Percentiles rank a stretch among this genome's conserved stretches.
Evolutionary conservation across 441 rosid genomes (phyloP).

Genomic region (Pelargonium australe): DNA sequence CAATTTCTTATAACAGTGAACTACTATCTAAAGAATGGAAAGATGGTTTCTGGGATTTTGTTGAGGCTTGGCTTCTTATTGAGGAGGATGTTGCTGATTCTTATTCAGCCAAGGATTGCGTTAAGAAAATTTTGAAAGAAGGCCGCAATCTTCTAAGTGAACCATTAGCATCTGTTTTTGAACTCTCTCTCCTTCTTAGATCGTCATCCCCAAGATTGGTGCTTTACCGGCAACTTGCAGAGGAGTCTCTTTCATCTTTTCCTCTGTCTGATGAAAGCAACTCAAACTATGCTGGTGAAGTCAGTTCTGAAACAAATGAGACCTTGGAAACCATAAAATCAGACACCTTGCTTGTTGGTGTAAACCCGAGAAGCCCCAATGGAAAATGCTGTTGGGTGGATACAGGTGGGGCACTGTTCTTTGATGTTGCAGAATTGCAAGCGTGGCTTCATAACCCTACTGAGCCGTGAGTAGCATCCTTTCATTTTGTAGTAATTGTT

Average conservation of each 20-base stretch:
- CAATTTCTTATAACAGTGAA: conserved; percentile 45
- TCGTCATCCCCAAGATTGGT: conserved; percentile 90
- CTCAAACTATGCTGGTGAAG: conserved; percentile 29
- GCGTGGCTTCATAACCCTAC: conserved; percentile 53
- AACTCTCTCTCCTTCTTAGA: conserved; percentile 81
- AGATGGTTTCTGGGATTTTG: conserved; percentile 82
- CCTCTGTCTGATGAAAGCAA: conserved; percentile 58
- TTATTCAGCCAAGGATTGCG: conserved; percentile 69
- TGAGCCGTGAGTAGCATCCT: conserved; percentile 40
- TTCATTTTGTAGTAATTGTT: conserved; percentile 7
- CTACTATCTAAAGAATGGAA: conserved; percentile 75
- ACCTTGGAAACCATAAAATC: conserved; percentile 26
- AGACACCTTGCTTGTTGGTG: conserved; percentile 51
- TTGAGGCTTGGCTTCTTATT: conserved; percentile 62
- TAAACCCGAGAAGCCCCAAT: conserved; percentile 45
- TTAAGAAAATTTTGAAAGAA: conserved; percentile 52
- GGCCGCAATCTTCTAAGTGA: conserved; percentile 50
- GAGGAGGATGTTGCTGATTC: conserved; percentile 45
- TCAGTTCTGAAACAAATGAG: conserved; percentile 24
- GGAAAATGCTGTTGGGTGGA: conserved; percentile 98
- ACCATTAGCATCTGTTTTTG: conserved; percentile 63
- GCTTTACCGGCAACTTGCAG: conserved; percentile 86
- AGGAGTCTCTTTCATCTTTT: conserved; percentile 92
- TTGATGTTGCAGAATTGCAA: conserved; percentile 57
- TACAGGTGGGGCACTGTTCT: conserved; percentile 71